Base-by-base conservation (phyloP, 2,329 filamentous ascomycete species). In the Tolypocladium tropicale region DNA sequence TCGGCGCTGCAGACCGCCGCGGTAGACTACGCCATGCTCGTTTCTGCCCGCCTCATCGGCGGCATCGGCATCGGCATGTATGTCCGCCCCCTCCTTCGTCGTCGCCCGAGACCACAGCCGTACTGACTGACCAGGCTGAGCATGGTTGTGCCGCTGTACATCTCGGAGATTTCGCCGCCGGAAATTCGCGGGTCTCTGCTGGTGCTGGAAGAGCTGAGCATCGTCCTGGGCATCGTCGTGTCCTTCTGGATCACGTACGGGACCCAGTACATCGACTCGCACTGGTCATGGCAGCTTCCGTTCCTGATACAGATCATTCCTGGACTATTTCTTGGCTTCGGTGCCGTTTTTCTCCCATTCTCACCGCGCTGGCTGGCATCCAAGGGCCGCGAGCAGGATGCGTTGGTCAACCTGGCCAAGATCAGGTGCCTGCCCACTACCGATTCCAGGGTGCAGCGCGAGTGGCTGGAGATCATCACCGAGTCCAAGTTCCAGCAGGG, bases 151-250 rank as follows among this genome's bases (percentile, higher is more conserved):
- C 76, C 71, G 11, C 69, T 74, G 4, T 72, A 72, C 60, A 80
- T 74, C 58, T 71, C 73, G 46, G 76, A 78, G 59, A 72, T 78
- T 9, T 74, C 76, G 0, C 75, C 76, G 1, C 74, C 76, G 1
- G 74, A 76, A 33, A 71, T 78, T 3, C 75, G 77, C 5, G 76
- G 77, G 6, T 71, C 72, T 0, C 64, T 79, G 2, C 71, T 78
- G 0, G 74, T 74, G 0, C 67, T 73, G 2, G 74, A 77, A 54
- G 67, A 71, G 48, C 59, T 76, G 4, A 64, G 63, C 32, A 65
- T 69, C 52, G 64, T 67, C 7, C 57, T 65, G 32, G 66, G 66
- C 49, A 68, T 69, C 25, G 64, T 69, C 25, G 48, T 68, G 2
- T 62, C 67, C 0, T 69, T 69, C 48, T 68, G 63, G 61, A 68